Percentiles rank a stretch among this genome's conserved stretches.
These are phyloP conservation scores for Podospora sp. DNA, from an alignment of 495 filamentous ascomycete species.

Conservation along the genomic window DNA sequence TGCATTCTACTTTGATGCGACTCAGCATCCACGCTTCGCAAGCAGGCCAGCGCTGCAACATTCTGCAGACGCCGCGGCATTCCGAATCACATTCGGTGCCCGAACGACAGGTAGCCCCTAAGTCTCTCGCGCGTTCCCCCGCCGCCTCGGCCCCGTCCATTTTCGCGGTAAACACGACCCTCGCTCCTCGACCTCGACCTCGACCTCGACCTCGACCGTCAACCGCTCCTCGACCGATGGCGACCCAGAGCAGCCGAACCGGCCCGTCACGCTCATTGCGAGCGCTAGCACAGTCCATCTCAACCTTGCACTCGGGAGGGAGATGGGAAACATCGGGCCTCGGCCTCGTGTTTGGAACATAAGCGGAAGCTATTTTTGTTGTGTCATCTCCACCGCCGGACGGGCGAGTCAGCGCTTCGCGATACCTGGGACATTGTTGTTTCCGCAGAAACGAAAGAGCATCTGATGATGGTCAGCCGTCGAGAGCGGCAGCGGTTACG, in stretches of 20 bases:
- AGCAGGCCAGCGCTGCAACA: not conserved
- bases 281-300: constrained; percentile 9
- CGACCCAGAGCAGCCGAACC: constrained; percentile 6
- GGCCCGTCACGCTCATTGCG: not conserved
- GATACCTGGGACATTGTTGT: constrained; percentile 7
- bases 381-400: constrained; percentile 3
- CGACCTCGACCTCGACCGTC: not conserved
- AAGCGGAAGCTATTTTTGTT: constrained; percentile 8
- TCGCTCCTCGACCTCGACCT: not conserved
- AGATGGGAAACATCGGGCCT: constrained; percentile 5
- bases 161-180: not conserved
- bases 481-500: constrained; percentile 7
- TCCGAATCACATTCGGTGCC: not conserved
- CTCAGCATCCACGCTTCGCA: constrained; percentile 11
- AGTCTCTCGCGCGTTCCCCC: constrained; percentile 17
- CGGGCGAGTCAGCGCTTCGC: constrained; percentile 31
- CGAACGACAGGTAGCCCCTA: constrained; percentile 6
- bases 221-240: not conserved
- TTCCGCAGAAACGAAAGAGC: constrained; percentile 21
- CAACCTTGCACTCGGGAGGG: not conserved
- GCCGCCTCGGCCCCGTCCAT: not conserved
- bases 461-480: constrained; percentile 8
- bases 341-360: constrained; percentile 15
- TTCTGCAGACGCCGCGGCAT: not conserved
- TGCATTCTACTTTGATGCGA: constrained; percentile 27